Conservation (phyloP, 495 filamentous ascomycete genomes). For the Aspergillus mulundensis region DNA sequence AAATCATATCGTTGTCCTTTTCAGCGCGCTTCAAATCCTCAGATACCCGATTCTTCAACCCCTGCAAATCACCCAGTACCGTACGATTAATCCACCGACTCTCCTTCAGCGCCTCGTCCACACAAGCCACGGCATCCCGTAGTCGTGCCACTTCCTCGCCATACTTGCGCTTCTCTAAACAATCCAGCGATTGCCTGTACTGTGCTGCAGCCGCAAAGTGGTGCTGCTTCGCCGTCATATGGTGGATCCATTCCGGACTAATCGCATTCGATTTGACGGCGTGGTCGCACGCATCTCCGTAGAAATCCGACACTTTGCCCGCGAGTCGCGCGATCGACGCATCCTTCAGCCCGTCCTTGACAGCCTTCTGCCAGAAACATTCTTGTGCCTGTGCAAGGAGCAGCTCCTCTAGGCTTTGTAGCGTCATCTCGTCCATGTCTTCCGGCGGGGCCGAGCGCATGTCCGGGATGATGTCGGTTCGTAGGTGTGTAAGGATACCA, state of each 20-base stretch:
- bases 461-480: slow-evolving; percentile 74
- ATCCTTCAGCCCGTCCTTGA: slow-evolving; percentile 90
- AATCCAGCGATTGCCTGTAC: slow-evolving; percentile 89
- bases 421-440: slow-evolving; percentile 87
- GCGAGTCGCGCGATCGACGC: slow-evolving; percentile 86
- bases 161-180: slow-evolving; percentile 88
- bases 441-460: slow-evolving; percentile 82
- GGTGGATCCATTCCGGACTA: slow-evolving; percentile 95
- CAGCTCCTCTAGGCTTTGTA: slow-evolving; percentile 79
- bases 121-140: slow-evolving; percentile 73
- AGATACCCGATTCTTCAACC: slow-evolving; percentile 72
- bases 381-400: slow-evolving; percentile 91
- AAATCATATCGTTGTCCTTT: slow-evolving; percentile 95
- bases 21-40: slow-evolving; percentile 91
- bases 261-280: slow-evolving; percentile 85
- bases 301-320: slow-evolving; percentile 88
- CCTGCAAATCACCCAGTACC: slow-evolving; percentile 78
- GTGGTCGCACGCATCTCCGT: slow-evolving; percentile 76
- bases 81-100: slow-evolving; percentile 78
- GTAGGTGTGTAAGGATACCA: slow-evolving; percentile 77
- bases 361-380: slow-evolving; percentile 97
- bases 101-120: slow-evolving; percentile 84
- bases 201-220: slow-evolving; percentile 97
- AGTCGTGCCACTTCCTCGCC: slow-evolving; percentile 92
- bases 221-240: slow-evolving; percentile 95